Percentiles rank a stretch among this genome's conserved stretches.
Conservation (phyloP, 495 filamentous ascomycete genomes). For the Podospora pseudopauciseta region DNA sequence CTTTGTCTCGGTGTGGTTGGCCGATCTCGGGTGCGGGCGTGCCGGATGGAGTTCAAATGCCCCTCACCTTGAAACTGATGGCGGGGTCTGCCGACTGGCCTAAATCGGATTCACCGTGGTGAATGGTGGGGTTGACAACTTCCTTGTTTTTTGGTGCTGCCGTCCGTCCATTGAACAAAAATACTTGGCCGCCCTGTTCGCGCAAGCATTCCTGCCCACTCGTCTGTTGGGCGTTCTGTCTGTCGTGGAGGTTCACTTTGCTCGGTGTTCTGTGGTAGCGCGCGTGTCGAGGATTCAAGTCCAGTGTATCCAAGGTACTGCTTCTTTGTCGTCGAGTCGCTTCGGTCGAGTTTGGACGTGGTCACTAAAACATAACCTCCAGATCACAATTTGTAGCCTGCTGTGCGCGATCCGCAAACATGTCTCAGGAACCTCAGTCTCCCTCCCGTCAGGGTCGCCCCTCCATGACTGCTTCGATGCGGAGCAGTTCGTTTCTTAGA, state of each 20-base stretch:
- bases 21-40: not conserved
- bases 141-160: not conserved
- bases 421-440: conserved; percentile 35
- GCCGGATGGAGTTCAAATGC: not conserved
- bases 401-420: conserved; percentile 17
- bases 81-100: not conserved
- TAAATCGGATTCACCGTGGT: not conserved
- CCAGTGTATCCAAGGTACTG: not conserved
- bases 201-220: not conserved
- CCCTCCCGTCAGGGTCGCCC: conserved; percentile 39
- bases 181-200: not conserved
- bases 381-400: not conserved
- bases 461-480: conserved; percentile 48
- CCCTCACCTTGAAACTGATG: not conserved
- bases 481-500: conserved; percentile 65
- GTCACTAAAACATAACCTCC: not conserved
- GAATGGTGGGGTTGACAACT: not conserved
- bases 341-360: not conserved
- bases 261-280: not conserved
- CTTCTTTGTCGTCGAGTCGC: not conserved
- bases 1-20: not conserved
- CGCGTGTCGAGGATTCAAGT: not conserved
- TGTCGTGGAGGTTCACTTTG: not conserved
- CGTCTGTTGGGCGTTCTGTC: not conserved
- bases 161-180: not conserved